phyloP scores from a whole-genome alignment of 352 stramenopile species.

The Achlya hypogyna region DNA sequence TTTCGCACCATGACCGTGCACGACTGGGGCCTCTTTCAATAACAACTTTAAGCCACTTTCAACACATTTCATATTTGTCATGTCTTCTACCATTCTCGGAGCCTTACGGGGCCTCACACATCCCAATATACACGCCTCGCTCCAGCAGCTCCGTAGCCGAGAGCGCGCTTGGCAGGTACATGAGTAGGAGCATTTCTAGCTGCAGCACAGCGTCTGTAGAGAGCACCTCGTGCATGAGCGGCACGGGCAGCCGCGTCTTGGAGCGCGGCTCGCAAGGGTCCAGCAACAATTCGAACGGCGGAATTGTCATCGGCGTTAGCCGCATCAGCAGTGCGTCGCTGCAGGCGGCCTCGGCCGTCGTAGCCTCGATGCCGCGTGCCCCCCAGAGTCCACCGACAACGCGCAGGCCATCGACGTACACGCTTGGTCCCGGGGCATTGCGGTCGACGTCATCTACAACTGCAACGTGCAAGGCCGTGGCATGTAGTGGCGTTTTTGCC shows the following conservation, averaged over 20 bases:
- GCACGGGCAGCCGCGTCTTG: neutral
- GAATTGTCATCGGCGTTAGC: too few species aligned
- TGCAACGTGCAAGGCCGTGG: neutral
- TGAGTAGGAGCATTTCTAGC: neutral
- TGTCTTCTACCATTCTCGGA: neutral
- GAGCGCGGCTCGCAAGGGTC: neutral
- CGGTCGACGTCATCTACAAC: neutral
- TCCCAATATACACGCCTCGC: neutral
- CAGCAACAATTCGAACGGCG: neutral
- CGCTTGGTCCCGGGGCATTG: too few species aligned
- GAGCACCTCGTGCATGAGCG: neutral
- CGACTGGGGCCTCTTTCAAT: constrained; percentile 50
- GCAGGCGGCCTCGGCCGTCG: too few species aligned
- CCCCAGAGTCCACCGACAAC: too few species aligned
- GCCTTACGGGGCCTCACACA: neutral
- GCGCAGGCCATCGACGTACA: too few species aligned
- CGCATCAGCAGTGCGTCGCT: too few species aligned
- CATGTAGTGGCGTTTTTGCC: neutral
- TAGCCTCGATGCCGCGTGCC: too few species aligned
- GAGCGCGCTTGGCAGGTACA: constrained; percentile 8
- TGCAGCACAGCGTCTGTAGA: neutral
- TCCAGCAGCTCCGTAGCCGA: neutral
- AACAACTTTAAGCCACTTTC: neutral
- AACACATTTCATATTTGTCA: neutral
- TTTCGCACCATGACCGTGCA: constrained; percentile 52